These are phyloP conservation scores for Bruguiera sexangula DNA, from an alignment of 345 rosid genomes.

Conservation along the genomic window DNA sequence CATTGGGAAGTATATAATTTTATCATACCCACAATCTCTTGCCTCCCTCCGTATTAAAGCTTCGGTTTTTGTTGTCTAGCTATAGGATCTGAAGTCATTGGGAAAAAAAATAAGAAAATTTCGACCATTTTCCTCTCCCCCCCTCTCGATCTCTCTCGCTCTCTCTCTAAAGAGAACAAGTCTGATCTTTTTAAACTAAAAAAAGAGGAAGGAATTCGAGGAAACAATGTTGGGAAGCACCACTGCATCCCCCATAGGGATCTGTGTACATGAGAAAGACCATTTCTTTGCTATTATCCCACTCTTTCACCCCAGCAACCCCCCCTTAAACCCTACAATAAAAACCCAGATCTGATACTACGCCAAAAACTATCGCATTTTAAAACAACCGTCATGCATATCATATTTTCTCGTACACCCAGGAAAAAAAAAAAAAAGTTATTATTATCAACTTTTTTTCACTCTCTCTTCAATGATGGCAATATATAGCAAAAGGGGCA, in stretches of 20 bases:
- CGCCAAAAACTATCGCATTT: constrained; percentile 6
- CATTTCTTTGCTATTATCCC: constrained; percentile 1
- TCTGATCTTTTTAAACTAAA: constrained; percentile 50
- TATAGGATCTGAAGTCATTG: too few relatives aligned
- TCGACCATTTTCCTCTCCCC: not conserved
- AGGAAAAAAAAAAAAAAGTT: constrained; percentile 12
- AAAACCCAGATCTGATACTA: constrained; percentile 22
- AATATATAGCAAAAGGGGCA: not conserved
- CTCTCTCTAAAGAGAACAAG: constrained; percentile 28
- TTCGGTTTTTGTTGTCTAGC: not conserved
- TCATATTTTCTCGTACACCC: not conserved
- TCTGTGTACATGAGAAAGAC: constrained; percentile 33
- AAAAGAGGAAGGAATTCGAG: constrained; percentile 46
- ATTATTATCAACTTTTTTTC: not conserved
- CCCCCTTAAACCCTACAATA: constrained; percentile 31
- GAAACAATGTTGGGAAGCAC: constrained; percentile 51
- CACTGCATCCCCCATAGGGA: constrained; percentile 49
- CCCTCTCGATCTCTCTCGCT: constrained; percentile 1
- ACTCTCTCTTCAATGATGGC: not conserved
- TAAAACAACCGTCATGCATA: not conserved
- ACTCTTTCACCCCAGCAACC: not conserved
- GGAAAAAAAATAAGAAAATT: too few relatives aligned
- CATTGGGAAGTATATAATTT: constrained; percentile 39
- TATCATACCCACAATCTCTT: constrained; percentile 37
- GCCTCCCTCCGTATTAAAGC: constrained; percentile 13